phyloP scores from a whole-genome alignment of 1,284 basidiomycete genomes.

The Puccinia triticina region DNA sequence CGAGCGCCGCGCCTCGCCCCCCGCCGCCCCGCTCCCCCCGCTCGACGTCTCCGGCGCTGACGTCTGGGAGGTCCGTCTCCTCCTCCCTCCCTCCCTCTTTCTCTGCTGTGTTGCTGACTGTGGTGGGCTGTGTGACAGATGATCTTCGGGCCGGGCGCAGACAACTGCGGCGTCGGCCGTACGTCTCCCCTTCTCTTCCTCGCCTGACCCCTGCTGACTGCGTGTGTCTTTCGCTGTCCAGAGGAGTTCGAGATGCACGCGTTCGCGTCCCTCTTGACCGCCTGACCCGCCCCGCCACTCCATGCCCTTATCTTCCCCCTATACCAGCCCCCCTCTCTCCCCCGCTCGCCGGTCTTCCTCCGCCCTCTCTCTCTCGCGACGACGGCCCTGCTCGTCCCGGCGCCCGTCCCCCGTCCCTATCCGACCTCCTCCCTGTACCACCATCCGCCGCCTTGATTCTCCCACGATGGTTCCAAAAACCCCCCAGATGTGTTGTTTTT shows the following conservation, averaged over 20 bases:
- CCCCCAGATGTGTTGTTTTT: too few relatives aligned
- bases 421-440: too few relatives aligned
- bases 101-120: too few relatives aligned
- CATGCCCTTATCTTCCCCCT: too few relatives aligned
- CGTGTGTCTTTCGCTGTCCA: neutral
- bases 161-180: constrained; percentile 38
- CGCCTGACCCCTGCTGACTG: neutral
- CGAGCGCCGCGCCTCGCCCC: constrained; percentile 63
- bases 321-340: too few relatives aligned
- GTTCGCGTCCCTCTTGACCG: constrained; percentile 32
- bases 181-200: neutral
- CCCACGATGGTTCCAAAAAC: too few relatives aligned
- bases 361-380: too few relatives aligned
- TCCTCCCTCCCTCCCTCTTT: neutral
- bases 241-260: constrained; percentile 48
- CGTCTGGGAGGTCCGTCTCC: constrained; percentile 40
- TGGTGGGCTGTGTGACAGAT: neutral
- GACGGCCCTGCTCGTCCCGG: too few relatives aligned
- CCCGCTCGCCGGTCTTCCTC: too few relatives aligned
- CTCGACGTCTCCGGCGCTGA: constrained; percentile 31
- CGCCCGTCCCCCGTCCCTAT: too few relatives aligned
- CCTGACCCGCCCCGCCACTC: too few relatives aligned
- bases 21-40: neutral
- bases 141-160: constrained; percentile 32
- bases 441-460: too few relatives aligned